These are phyloP conservation scores for Deinandra increscens DNA, from an alignment of 129 eudicot genomes.

Conservation along the genomic window DNA sequence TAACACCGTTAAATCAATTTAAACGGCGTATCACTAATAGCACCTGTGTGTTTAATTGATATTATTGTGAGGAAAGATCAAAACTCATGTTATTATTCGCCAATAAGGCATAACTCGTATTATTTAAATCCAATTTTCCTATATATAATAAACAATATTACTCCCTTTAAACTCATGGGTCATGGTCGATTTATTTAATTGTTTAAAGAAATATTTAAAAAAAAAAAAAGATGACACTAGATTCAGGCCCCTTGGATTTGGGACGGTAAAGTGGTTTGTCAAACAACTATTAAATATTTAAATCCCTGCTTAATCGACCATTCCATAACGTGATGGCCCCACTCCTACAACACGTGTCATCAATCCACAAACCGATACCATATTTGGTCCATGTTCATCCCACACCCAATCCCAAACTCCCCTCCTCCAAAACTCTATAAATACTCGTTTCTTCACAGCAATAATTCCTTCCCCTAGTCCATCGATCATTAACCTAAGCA, in stretches of 20 bases:
- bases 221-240: too few relatives aligned
- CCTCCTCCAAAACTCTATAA: constrained; percentile 33
- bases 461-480: constrained; percentile 36
- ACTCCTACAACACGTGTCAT: constrained; percentile 20
- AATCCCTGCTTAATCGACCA: constrained; percentile 14
- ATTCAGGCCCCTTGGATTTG: constrained; percentile 44
- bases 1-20: too few relatives aligned
- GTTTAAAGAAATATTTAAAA: too few relatives aligned
- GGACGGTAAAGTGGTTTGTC: constrained; percentile 27
- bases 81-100: too few relatives aligned
- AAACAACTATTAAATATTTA: not conserved
- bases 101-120: too few relatives aligned
- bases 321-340: constrained; percentile 21
- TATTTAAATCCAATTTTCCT: too few relatives aligned
- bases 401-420: constrained; percentile 27
- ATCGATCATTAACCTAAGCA: constrained; percentile 27
- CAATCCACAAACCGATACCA: constrained; percentile 18
- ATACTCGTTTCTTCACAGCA: constrained; percentile 23
- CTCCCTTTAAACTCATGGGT: too few relatives aligned
- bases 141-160: too few relatives aligned
- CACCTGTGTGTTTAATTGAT: too few relatives aligned
- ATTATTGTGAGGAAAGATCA: too few relatives aligned
- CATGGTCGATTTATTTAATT: too few relatives aligned
- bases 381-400: constrained; percentile 6
- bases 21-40: too few relatives aligned